Base-by-base conservation (phyloP, 73 alveolate genomes). In the Diophrys appendiculata region DNA sequence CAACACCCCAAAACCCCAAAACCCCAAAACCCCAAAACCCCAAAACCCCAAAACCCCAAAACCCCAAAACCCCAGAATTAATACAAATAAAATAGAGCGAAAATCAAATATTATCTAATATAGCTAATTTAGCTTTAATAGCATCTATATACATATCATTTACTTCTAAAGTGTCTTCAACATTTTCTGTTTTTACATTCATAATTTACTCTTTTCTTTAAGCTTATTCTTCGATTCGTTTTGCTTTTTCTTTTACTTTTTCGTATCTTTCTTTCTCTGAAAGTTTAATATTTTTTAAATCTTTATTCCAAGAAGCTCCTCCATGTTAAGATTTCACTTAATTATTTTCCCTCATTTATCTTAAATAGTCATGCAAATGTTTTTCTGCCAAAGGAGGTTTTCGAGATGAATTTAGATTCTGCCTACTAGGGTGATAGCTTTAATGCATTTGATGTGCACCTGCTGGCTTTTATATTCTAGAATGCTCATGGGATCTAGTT, bases 81-180 rank as follows among this genome's bases (percentile, higher is more conserved):
- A n/a, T n/a, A n/a, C n/a, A n/a, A n/a, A n/a, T n/a, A n/a, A n/a
- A n/a, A n/a, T n/a, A n/a, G n/a, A n/a, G n/a, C n/a, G n/a, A n/a
- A n/a, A 60, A 60, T 60, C 71, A 60, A 80, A 80, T 52, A 53
- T 70, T 72, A 28, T 83, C 91, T 33, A 83, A 52, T 1, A 83
- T 69, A 5, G 91, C 91, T 2, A 83, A 54, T 68, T 83, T 83
- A 2, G 91, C 87, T 52, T 83, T 83, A 24, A 83, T 83, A 27
- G 91, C 86, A 77, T 78, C 84, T 22, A 83, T 77, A 25, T 76
- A 76, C 91, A 83, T 83, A 33, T 83, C 91, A 56, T 83, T 83
- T 14, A 77, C 91, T 52, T 83, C 91, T 24, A 83, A 54, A 22
- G 91, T 77, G n/a, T 83, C 91, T 28, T 83, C 91, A 11, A 76